Evolutionary conservation across 306 rosid species (phyloP), one percentile per base, ranked within the genome.

Genomic region (Prosopis cineraria): DNA sequence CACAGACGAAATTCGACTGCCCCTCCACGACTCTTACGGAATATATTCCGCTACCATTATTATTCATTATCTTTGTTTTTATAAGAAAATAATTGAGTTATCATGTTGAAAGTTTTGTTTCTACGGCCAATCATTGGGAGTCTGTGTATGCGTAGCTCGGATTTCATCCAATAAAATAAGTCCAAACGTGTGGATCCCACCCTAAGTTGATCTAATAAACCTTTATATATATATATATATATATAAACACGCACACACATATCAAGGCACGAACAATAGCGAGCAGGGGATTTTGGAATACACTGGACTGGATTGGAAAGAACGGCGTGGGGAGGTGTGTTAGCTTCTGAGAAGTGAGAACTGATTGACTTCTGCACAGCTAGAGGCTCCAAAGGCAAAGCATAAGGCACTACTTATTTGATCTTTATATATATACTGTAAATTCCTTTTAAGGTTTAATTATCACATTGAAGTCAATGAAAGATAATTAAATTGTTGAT

Each of bases 281-380:
- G n/a, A n/a, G n/a, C n/a, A n/a, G n/a, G n/a, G n/a, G n/a, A n/a
- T 48, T 1, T 48, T 48, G 55, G 55, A 48, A 48, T 48, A 48
- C 19, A 45, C 36, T 22, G 76, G 63, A 62, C 76, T 77, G 78
- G 77, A 80, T 73, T 77, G 82, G 34, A 80, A 39, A 31, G 73
- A 65, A 80, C 73, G 84, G 66, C 31, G 78, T 36, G 64, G 8
- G 63, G 30, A 64, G 37, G 1, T 44, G 37, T 30, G 19, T 69
- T 45, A 64, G 55, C 81, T 75, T 76, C 70, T 39, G 39, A 31
- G 58, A 63, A 44, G 63, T 81, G 39, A 31, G 58, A 63, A 44
- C 68, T 81, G 68, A 73, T 85, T 81, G 88, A 78, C 85, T 85
- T 84, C 74, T 63, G 73, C 6, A 8, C 16, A 55, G 81, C n/a